A percentile compares a stretch with the other conserved stretches of the same genome.
Evolutionary conservation across 108 stramenopile species (phyloP).

Genomic region (Pseudonitzschia pungens): DNA sequence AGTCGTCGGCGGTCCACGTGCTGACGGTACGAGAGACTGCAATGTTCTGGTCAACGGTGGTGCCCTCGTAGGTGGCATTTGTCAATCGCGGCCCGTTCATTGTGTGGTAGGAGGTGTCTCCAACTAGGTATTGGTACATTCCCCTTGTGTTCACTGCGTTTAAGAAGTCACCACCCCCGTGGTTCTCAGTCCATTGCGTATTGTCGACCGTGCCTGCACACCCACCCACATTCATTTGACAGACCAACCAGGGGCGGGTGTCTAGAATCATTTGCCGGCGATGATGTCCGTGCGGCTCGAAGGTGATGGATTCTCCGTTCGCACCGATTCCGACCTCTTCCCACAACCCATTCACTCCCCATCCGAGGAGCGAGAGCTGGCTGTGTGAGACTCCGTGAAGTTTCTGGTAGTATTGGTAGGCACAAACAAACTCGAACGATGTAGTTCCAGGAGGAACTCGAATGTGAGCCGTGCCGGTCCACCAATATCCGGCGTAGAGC

Average conservation of each 20-base stretch:
- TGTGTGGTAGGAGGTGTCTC: constrained; percentile 1
- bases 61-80: neutral
- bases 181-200: constrained; percentile 7
- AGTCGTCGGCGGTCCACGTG: constrained; percentile 3
- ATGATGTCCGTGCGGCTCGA: constrained; percentile 6
- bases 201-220: neutral
- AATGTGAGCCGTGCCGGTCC: neutral
- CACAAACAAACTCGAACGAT: neutral
- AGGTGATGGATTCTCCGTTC: constrained; percentile 9
- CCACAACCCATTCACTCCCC: constrained; percentile 5
- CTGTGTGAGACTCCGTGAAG: constrained; percentile 1
- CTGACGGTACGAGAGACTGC: constrained; percentile 1
- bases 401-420: neutral
- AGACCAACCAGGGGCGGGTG: constrained; percentile 2
- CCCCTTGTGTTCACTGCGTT: neutral
- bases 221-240: neutral
- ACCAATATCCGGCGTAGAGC: neutral
- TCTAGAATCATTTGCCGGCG: constrained; percentile 10
- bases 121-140: constrained; percentile 9
- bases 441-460: neutral
- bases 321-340: constrained; percentile 8
- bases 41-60: neutral
- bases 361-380: neutral
- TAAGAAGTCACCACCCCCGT: constrained; percentile 4
- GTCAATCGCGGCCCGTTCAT: constrained; percentile 8